Conservation (phyloP, 1,139 yeast genomes). For the Nadsonia starkeyi-henricii region DNA sequence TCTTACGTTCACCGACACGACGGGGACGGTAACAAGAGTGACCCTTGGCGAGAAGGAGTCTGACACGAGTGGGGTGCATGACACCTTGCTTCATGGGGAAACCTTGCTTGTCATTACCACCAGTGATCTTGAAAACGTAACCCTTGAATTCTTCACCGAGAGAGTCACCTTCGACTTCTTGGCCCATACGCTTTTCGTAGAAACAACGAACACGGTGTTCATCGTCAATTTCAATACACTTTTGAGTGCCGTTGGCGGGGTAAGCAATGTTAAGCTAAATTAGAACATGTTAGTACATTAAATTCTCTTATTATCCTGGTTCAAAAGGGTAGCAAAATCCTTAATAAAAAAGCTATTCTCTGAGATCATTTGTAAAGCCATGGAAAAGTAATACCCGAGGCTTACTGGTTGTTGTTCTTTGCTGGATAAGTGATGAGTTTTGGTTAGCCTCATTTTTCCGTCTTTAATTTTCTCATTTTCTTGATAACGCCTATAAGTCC, state of each 20-base stretch:
- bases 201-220: constrained; percentile 98
- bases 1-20: constrained; percentile 99
- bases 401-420: too few relatives aligned
- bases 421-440: too few relatives aligned
- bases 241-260: constrained; percentile 99
- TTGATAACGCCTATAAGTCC: too few relatives aligned
- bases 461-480: too few relatives aligned
- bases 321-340: constrained; percentile 1
- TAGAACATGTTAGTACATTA: not conserved
- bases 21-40: constrained; percentile 99
- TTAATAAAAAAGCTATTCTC: too few relatives aligned
- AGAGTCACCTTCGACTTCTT: constrained; percentile 97
- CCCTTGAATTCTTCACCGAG: constrained; percentile 99
- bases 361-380: too few relatives aligned
- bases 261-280: constrained; percentile 85
- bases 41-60: constrained; percentile 85
- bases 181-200: constrained; percentile 99
- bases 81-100: constrained; percentile 99
- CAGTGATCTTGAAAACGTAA: constrained; percentile 95
- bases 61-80: constrained; percentile 98
- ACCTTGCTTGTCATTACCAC: constrained; percentile 99
- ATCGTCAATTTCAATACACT: constrained; percentile 93
- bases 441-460: too few relatives aligned
- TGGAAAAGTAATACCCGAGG: too few relatives aligned
- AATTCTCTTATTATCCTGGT: constrained; percentile 4